Evolutionary conservation across 1,284 basidiomycete species (phyloP).

Genomic region (Boletus smithii): DNA sequence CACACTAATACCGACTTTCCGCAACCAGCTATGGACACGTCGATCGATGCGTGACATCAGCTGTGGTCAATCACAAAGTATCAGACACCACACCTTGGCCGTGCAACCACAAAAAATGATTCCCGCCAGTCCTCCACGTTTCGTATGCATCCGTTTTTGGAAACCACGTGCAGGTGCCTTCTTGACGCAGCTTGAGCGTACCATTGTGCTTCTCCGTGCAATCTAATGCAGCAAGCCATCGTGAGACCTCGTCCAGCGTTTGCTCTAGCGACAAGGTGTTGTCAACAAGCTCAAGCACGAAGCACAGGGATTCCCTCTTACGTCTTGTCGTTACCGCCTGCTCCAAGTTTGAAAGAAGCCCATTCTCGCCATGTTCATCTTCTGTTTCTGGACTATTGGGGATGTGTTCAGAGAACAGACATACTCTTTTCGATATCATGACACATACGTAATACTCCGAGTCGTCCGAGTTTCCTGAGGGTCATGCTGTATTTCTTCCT

Average conservation of each 20-base stretch:
- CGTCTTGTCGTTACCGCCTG: not conserved
- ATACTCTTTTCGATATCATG: not conserved
- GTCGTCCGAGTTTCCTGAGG: not conserved
- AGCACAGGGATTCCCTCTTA: too few relatives aligned
- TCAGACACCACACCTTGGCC: slow-evolving; percentile 1
- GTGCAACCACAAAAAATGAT: slow-evolving; percentile 2
- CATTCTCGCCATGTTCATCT: not conserved
- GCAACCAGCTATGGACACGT: not conserved
- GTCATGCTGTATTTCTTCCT: not conserved
- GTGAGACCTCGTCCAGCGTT: not conserved
- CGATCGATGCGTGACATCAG: not conserved
- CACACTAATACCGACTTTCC: slow-evolving; percentile 7
- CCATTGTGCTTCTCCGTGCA: not conserved
- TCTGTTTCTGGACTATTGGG: too few relatives aligned
- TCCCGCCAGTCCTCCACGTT: not conserved
- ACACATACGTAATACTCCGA: not conserved
- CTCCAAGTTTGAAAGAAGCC: not conserved
- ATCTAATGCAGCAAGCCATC: not conserved
- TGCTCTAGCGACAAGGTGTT: not conserved
- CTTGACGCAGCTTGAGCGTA: slow-evolving; percentile 1
- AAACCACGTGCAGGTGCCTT: slow-evolving; percentile 3
- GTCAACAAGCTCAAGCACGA: not conserved
- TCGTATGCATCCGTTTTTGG: not conserved
- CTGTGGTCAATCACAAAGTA: not conserved
- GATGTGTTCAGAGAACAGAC: too few relatives aligned